Percentiles rank a stretch among this genome's conserved stretches.
phyloP scores from a whole-genome alignment of 2,329 filamentous ascomycete species.

The Alternaria triticina region DNA sequence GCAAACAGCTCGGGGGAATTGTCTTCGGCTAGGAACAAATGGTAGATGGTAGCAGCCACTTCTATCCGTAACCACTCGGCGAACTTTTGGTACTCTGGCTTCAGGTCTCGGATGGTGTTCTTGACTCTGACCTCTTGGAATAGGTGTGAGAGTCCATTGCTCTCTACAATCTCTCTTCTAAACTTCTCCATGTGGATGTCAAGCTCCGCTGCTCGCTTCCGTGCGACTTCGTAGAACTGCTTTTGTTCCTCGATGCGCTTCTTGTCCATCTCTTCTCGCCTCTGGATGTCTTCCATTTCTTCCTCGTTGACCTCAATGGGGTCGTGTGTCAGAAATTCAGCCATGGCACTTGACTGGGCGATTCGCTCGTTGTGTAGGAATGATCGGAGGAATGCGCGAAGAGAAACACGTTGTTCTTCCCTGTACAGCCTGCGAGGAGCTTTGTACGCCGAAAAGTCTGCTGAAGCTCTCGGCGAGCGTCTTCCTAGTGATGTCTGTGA shows the following conservation, averaged over 20 bases:
- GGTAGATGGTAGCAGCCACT: slow-evolving; percentile 94
- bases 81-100: slow-evolving; percentile 96
- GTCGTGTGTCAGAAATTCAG: slow-evolving; percentile 79
- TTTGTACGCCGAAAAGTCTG: slow-evolving; percentile 38
- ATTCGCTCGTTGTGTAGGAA: slow-evolving; percentile 84
- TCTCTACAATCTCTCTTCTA: slow-evolving; percentile 70
- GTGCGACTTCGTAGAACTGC: slow-evolving; percentile 93
- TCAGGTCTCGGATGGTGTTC: slow-evolving; percentile 83
- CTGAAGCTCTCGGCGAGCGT: slow-evolving; percentile 43
- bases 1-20: slow-evolving; percentile 97
- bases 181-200: slow-evolving; percentile 97
- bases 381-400: slow-evolving; percentile 88
- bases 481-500: slow-evolving; percentile 49
- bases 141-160: slow-evolving; percentile 87
- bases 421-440: slow-evolving; percentile 71
- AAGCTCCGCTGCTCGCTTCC: slow-evolving; percentile 86
- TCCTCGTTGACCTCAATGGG: slow-evolving; percentile 79
- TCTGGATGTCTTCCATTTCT: slow-evolving; percentile 80
- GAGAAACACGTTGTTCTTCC: slow-evolving; percentile 88
- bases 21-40: slow-evolving; percentile 95
- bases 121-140: slow-evolving; percentile 95
- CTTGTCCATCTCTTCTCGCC: slow-evolving; percentile 82
- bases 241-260: slow-evolving; percentile 91
- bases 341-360: slow-evolving; percentile 80
- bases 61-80: slow-evolving; percentile 98